These are phyloP conservation scores for Vitis labrusca DNA, from an alignment of 164 flowering plant species.

Conservation along the genomic window DNA sequence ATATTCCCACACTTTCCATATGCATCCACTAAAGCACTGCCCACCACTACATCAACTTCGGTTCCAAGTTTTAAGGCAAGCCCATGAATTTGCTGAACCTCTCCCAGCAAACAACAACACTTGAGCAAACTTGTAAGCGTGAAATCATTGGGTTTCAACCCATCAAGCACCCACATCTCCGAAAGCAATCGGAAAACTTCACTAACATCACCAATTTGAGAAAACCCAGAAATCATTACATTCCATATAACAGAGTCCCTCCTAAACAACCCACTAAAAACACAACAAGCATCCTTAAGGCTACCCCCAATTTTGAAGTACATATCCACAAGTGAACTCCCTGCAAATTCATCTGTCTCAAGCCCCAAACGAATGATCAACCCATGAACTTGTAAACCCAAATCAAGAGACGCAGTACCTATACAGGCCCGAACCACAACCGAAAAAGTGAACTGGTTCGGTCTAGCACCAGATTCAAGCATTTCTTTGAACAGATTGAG, in stretches of 20 bases:
- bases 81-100: constrained; percentile 31
- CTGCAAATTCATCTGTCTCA: constrained; percentile 22
- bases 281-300: constrained; percentile 8
- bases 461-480: constrained; percentile 17
- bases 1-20: too few relatives aligned
- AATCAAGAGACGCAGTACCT: constrained; percentile 2
- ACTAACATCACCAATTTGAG: constrained; percentile 16
- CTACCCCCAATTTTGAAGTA: constrained; percentile 19
- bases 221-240: constrained; percentile 26
- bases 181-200: constrained; percentile 20
- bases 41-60: constrained; percentile 20
- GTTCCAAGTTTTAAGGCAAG: constrained; percentile 20
- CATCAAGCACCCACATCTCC: constrained; percentile 19
- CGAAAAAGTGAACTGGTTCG: constrained; percentile 21
- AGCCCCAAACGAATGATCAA: constrained; percentile 14
- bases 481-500: constrained; percentile 22
- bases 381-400: constrained; percentile 24
- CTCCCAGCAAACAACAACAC: constrained; percentile 19
- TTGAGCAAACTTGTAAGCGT: constrained; percentile 31
- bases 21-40: constrained; percentile 8
- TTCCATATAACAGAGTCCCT: constrained; percentile 28
- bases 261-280: constrained; percentile 16
- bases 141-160: constrained; percentile 27
- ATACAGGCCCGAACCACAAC: constrained; percentile 16
- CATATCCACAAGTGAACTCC: constrained; percentile 27